Base-by-base conservation (phyloP, 495 filamentous ascomycete species). In the Evernia prunastri region DNA sequence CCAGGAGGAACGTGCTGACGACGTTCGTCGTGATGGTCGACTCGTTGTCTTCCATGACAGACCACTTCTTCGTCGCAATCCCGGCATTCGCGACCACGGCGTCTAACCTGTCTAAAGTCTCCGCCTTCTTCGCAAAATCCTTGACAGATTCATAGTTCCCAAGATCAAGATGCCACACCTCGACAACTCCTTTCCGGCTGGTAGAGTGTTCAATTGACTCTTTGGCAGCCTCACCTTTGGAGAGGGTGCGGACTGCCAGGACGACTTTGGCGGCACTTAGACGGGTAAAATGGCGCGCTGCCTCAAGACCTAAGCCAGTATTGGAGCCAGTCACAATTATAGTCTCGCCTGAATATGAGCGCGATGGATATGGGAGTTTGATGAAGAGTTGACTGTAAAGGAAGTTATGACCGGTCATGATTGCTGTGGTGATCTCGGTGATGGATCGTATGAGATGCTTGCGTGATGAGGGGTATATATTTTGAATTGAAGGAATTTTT, bases 251-350 rank as follows among this genome's bases (percentile, higher is more conserved):
- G 12, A 79, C 75, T 0, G 75, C 81, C 39, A 84, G 73, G 62
- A 83, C 80, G 2, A 82, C 69, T 20, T 72, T 74, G 7, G 63
- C 60, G 2, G 75, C 79, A 0, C 69, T 67, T 1, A 80, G 73
- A 4, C 72, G 71, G 6, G 73, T 66, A 47, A 81, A 68, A 60
- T 81, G 78, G 8, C 73, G 72, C 27, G 75, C 74, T 17, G 80
- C 73, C 65, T 83, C 80, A 9, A 74, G 68, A 1, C 81, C 81
- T 3, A 82, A 67, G 18, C 83, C 81, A 12, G 66, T 68, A 62
- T 83, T 86, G 35, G 79, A 70, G 9, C 83, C 82, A 0, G 82
- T 81, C 13, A 85, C 74, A 37, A 85, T 76, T 51, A 82, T 72
- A 4, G 78, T 84, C 60, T 82, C 69, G 51, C 70, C 72, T 6